These are phyloP conservation scores for Spiraea crenata DNA, from an alignment of 331 rosid genomes.

Conservation along the genomic window DNA sequence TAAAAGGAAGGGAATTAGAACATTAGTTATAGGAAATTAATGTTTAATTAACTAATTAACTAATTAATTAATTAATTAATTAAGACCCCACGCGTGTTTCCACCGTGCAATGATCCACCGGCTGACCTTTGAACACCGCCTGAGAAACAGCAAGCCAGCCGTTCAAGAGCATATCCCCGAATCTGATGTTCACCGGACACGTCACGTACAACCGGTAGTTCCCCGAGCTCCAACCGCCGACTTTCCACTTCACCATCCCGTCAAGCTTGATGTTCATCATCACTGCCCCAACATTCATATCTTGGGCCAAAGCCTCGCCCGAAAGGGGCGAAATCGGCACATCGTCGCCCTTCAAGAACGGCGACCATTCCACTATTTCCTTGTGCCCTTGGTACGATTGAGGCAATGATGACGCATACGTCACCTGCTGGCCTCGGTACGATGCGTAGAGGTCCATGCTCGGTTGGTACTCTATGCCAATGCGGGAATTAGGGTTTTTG, in stretches of 20 bases:
- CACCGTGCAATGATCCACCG: conserved; percentile 51
- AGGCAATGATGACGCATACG: conserved; percentile 46
- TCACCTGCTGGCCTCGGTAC: conserved; percentile 64
- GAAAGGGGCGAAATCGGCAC: conserved; percentile 52
- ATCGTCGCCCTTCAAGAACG: conserved; percentile 36
- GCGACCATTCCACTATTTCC: conserved; percentile 65
- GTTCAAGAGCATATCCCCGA: conserved; percentile 5
- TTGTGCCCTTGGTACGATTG: conserved; percentile 59
- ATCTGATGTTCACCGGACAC: conserved; percentile 59
- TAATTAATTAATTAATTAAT: neutral
- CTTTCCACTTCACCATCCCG: conserved; percentile 58
- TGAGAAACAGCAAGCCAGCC: conserved; percentile 10
- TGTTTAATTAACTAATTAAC: neutral
- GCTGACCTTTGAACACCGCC: conserved; percentile 43
- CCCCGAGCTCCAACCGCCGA: conserved; percentile 69
- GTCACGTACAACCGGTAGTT: conserved; percentile 49
- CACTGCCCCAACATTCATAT: conserved; percentile 40
- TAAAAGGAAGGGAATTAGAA: too few relatives aligned
- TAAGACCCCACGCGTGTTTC: conserved; percentile 30
- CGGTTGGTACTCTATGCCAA: conserved; percentile 54
- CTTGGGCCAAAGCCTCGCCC: conserved; percentile 38
- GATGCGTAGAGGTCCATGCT: conserved; percentile 39
- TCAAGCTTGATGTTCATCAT: conserved; percentile 47
- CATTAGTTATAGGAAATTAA: too few relatives aligned
- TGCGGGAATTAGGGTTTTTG: conserved; percentile 55